Evolutionary conservation across 805 yeast genomes (phyloP).

Genomic region (Blastobotrys muscicola): DNA sequence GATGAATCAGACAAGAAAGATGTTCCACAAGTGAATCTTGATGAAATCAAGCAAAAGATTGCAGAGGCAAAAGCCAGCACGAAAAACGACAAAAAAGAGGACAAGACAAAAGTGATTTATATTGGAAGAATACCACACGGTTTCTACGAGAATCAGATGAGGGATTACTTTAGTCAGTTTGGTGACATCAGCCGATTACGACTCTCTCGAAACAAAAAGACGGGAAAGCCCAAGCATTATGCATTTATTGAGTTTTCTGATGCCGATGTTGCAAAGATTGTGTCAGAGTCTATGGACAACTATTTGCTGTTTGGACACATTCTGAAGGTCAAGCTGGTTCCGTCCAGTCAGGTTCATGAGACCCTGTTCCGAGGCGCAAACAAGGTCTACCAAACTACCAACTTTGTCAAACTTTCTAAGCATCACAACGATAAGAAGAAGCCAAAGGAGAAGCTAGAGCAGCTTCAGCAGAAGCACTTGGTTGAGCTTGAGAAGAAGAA

Average conservation of each 20-base stretch:
- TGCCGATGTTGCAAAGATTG: constrained; percentile 70
- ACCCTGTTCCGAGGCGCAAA: constrained; percentile 52
- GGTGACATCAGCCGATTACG: constrained; percentile 74
- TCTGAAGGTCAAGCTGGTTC: constrained; percentile 57
- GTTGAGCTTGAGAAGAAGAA: constrained; percentile 36
- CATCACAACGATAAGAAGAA: constrained; percentile 49
- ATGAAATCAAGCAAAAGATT: constrained; percentile 8
- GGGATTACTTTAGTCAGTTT: constrained; percentile 79
- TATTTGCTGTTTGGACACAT: constrained; percentile 83
- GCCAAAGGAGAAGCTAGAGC: constrained; percentile 46
- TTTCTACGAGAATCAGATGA: constrained; percentile 65
- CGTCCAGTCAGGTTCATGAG: constrained; percentile 30
- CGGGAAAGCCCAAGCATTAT: constrained; percentile 86
- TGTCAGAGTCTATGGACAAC: constrained; percentile 93
- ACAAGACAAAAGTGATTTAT: constrained; percentile 57
- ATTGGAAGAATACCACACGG: constrained; percentile 91
- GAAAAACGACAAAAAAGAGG: constrained; percentile 1
- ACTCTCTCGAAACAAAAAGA: constrained; percentile 78
- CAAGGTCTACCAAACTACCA: constrained; percentile 45
- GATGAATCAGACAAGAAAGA: constrained; percentile 4
- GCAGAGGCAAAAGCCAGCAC: constrained; percentile 17
- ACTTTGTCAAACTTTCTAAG: constrained; percentile 48
- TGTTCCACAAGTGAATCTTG: constrained; percentile 10
- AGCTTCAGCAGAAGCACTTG: constrained; percentile 39
- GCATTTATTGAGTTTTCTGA: constrained; percentile 80